A percentile compares a stretch with the other conserved stretches of the same genome.
phyloP scores from a whole-genome alignment of 1,284 basidiomycete species.

The Apiotrichum gracile region DNA sequence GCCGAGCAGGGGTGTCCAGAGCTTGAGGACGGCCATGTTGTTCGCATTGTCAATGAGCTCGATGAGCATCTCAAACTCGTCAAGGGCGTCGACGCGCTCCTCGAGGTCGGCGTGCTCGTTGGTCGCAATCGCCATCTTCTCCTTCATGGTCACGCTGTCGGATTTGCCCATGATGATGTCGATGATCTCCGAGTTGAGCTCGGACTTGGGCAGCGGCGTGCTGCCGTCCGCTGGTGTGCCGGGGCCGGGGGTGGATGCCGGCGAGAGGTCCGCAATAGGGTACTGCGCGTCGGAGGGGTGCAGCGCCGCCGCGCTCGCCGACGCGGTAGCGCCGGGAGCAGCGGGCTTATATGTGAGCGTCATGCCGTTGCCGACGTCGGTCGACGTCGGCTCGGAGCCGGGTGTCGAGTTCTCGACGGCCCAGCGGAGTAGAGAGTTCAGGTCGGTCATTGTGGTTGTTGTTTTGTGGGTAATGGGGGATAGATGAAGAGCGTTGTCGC shows the following conservation, averaged over 20 bases:
- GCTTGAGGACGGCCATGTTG: conserved; percentile 71
- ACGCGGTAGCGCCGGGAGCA: conserved; percentile 7
- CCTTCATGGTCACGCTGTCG: conserved; percentile 80
- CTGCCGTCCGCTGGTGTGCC: conserved; percentile 14
- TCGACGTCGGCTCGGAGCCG: neutral
- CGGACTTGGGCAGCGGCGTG: conserved; percentile 12
- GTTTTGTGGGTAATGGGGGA: neutral
- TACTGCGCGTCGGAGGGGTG: conserved; percentile 37
- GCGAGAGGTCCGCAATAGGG: conserved; percentile 21
- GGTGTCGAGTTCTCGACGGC: conserved; percentile 35
- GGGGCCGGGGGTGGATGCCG: conserved; percentile 29
- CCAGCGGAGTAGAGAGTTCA: conserved; percentile 21
- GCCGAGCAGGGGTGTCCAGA: conserved; percentile 76
- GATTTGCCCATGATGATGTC: conserved; percentile 80
- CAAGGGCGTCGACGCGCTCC: conserved; percentile 70
- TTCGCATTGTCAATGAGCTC: conserved; percentile 96
- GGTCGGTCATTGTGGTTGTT: conserved; percentile 16
- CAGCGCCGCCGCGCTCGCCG: conserved; percentile 19
- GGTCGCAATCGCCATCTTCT: conserved; percentile 67
- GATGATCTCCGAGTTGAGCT: conserved; percentile 59
- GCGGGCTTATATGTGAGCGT: conserved; percentile 36
- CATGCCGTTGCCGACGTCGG: conserved; percentile 14
- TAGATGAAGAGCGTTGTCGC: neutral
- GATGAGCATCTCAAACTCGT: conserved; percentile 93
- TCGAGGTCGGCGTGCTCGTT: conserved; percentile 60